Evolutionary conservation across 2,329 filamentous ascomycete genomes (phyloP).

Genomic region (Westerdykella ornata): DNA sequence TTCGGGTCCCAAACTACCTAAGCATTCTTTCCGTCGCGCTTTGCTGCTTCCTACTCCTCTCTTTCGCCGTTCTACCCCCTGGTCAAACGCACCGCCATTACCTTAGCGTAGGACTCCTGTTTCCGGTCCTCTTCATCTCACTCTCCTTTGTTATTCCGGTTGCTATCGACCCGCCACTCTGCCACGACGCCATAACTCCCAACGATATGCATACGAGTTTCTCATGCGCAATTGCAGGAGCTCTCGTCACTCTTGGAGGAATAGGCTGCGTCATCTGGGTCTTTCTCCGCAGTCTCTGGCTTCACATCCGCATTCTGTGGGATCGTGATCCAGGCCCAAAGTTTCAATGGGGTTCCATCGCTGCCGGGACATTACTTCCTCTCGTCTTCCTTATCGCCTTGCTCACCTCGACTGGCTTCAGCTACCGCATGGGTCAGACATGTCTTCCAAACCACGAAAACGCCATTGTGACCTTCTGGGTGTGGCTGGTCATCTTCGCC

Average conservation of each 20-base stretch:
- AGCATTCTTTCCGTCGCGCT: constrained; percentile 64
- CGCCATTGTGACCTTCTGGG: constrained; percentile 34
- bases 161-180: constrained; percentile 64
- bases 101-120: constrained; percentile 69
- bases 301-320: constrained; percentile 37
- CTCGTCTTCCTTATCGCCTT: constrained; percentile 26
- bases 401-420: constrained; percentile 31
- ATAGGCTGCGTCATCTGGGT: constrained; percentile 72
- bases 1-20: constrained; percentile 64
- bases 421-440: constrained; percentile 34
- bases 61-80: constrained; percentile 70
- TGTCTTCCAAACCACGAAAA: constrained; percentile 33
- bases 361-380: constrained; percentile 26
- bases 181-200: constrained; percentile 77
- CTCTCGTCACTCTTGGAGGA: constrained; percentile 70
- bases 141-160: constrained; percentile 79
- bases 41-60: constrained; percentile 66
- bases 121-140: constrained; percentile 68
- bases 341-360: constrained; percentile 28
- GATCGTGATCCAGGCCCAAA: constrained; percentile 24
- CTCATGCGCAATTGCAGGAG: constrained; percentile 73
- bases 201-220: constrained; percentile 68
- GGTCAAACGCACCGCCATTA: constrained; percentile 86
- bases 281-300: constrained; percentile 33
- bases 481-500: constrained; percentile 34